Conservation (phyloP, 1,284 basidiomycete genomes). For the Apiotrichum mycotoxinovorans region DNA sequence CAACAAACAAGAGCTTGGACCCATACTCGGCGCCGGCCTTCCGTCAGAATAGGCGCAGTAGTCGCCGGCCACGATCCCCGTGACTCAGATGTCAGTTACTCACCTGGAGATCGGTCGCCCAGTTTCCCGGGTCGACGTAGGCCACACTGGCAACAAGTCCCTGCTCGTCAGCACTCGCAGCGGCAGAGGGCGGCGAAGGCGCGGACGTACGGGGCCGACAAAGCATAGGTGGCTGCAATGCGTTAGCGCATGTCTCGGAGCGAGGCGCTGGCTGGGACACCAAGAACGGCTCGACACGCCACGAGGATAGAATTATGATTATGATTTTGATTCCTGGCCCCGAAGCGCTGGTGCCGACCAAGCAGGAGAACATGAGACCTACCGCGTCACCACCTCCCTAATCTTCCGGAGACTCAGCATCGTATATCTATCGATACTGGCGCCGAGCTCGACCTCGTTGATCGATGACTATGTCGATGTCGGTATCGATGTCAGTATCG, state of each 20-base stretch:
- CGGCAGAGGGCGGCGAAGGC: background rate
- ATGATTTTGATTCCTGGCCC: too few relatives aligned
- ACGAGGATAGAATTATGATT: too few relatives aligned
- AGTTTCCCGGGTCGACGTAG: conserved; percentile 49
- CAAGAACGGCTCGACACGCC: background rate
- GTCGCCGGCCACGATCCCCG: conserved; percentile 45
- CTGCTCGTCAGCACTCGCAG: conserved; percentile 23
- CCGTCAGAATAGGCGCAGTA: background rate
- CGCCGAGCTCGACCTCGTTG: too few relatives aligned
- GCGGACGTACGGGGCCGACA: background rate
- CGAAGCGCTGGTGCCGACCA: too few relatives aligned
- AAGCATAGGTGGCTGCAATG: background rate
- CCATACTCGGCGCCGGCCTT: conserved; percentile 70
- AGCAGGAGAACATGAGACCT: too few relatives aligned
- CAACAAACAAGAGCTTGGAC: conserved; percentile 80
- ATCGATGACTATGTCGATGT: too few relatives aligned
- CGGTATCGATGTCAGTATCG: too few relatives aligned
- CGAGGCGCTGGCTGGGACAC: too few relatives aligned
- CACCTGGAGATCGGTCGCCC: conserved; percentile 33
- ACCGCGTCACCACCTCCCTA: conserved; percentile 7
- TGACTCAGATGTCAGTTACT: conserved; percentile 52
- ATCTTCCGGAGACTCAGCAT: conserved; percentile 3
- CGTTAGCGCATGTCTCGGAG: background rate
- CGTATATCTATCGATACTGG: too few relatives aligned
- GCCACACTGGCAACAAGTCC: conserved; percentile 49